Conservation (phyloP, 2,329 filamentous ascomycete species). For the Trichophyton mentagrophytes region DNA sequence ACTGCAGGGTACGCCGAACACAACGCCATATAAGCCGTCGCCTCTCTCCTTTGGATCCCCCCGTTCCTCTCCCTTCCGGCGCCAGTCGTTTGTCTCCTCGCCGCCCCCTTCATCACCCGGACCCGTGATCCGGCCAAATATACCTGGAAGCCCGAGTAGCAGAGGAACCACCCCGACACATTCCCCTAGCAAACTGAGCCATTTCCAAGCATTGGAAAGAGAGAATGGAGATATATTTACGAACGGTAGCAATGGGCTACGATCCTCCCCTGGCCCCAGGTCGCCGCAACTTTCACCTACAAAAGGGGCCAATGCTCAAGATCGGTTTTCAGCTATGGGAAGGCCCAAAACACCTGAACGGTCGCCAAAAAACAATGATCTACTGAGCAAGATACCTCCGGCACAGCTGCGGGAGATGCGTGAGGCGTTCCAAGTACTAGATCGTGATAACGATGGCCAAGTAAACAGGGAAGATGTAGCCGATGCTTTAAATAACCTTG, state of each 20-base stretch:
- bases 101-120: conserved; percentile 47
- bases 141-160: conserved; percentile 36
- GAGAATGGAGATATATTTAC: conserved; percentile 28
- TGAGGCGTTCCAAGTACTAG: conserved; percentile 86
- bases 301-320: conserved; percentile 20
- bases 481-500: conserved; percentile 77
- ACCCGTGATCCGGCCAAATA: conserved; percentile 37
- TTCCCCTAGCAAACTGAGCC: conserved; percentile 37
- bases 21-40: conserved; percentile 55
- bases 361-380: conserved; percentile 15
- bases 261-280: conserved; percentile 25
- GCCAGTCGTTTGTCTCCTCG: conserved; percentile 40
- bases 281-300: conserved; percentile 31
- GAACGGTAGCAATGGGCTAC: conserved; percentile 18
- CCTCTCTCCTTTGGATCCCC: conserved; percentile 59
- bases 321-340: conserved; percentile 20
- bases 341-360: conserved; percentile 16
- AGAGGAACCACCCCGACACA: conserved; percentile 32
- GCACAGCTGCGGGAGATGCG: conserved; percentile 75
- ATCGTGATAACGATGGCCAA: conserved; percentile 72
- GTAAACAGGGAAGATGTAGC: conserved; percentile 73
- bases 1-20: conserved; percentile 37
- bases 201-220: conserved; percentile 34
- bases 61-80: conserved; percentile 56
- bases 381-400: conserved; percentile 45